phyloP scores from a whole-genome alignment of 257 asterid genomes.

The Solanum peruvianum region DNA sequence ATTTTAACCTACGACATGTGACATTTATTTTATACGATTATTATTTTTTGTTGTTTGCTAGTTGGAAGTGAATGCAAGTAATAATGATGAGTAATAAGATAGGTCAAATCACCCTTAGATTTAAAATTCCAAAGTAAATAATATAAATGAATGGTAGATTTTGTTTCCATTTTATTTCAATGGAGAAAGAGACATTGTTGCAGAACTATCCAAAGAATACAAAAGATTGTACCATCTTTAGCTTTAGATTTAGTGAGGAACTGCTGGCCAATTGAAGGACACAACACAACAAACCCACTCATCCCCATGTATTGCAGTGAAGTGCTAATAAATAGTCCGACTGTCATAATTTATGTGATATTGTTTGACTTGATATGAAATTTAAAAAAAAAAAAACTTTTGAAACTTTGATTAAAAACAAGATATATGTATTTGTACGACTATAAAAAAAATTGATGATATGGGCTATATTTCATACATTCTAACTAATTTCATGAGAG shows the following conservation, averaged over 20 bases:
- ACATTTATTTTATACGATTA: background rate
- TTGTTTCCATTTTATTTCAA: constrained; percentile 24
- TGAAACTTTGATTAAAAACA: too few species aligned
- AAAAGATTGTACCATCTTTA: constrained; percentile 49
- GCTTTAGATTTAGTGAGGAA: constrained; percentile 34
- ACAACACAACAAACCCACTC: background rate
- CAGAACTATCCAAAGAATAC: constrained; percentile 32
- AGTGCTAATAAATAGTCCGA: background rate
- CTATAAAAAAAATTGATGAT: too few species aligned
- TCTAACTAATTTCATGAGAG: too few species aligned
- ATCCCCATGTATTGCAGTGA: background rate
- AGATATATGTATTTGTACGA: too few species aligned
- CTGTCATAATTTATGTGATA: background rate
- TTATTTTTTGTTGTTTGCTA: background rate
- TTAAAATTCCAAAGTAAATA: background rate
- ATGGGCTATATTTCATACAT: too few species aligned
- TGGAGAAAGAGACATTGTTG: constrained; percentile 1
- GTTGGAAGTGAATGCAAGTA: background rate
- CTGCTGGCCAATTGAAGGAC: background rate
- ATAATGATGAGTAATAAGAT: constrained; percentile 2
- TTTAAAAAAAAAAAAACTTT: too few species aligned
- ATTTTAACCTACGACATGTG: too few species aligned
- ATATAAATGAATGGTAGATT: background rate
- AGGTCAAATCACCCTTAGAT: constrained; percentile 8
- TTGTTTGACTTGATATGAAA: too few species aligned